Evolutionary conservation across 176 grass and related monocot species (phyloP).

Genomic region (Puccinellia tenuiflora): DNA sequence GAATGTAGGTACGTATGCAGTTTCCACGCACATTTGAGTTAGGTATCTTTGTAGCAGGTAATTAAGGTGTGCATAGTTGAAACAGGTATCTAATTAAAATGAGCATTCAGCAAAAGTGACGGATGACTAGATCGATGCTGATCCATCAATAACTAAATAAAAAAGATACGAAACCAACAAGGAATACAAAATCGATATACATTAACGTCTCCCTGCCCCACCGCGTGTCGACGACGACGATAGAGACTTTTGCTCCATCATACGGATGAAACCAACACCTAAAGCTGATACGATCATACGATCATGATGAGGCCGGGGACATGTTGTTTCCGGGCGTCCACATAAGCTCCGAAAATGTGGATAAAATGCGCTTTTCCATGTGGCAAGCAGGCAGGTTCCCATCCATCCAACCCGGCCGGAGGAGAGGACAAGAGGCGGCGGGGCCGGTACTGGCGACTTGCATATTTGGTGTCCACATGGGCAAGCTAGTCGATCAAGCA

Average conservation of each 20-base stretch:
- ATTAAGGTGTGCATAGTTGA: neutral
- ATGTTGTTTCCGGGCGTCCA: conserved; percentile 24
- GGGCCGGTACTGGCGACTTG: conserved; percentile 7
- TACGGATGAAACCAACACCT: conserved; percentile 19
- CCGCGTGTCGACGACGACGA: neutral
- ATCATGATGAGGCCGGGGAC: neutral
- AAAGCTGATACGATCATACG: neutral
- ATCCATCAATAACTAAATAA: neutral
- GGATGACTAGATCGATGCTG: neutral
- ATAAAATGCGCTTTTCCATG: conserved; percentile 25
- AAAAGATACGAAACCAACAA: neutral
- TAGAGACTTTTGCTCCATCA: neutral
- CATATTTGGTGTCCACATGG: conserved; percentile 29
- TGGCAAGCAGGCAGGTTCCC: conserved; percentile 1
- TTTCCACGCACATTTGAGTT: neutral
- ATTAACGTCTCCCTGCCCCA: neutral
- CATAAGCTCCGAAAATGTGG: conserved; percentile 27
- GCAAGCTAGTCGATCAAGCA: conserved; percentile 12
- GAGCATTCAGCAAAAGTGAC: neutral
- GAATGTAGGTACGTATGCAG: too few relatives aligned
- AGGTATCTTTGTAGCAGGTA: neutral
- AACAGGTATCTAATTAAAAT: neutral
- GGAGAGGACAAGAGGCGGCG: conserved; percentile 10
- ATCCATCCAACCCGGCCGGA: too few relatives aligned
- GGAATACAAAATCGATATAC: neutral